Percentiles rank a stretch among this genome's conserved stretches.
Evolutionary conservation across 202 grass and related monocot genomes (phyloP).

Genomic region (Schoenoplectus tabernaemontani): DNA sequence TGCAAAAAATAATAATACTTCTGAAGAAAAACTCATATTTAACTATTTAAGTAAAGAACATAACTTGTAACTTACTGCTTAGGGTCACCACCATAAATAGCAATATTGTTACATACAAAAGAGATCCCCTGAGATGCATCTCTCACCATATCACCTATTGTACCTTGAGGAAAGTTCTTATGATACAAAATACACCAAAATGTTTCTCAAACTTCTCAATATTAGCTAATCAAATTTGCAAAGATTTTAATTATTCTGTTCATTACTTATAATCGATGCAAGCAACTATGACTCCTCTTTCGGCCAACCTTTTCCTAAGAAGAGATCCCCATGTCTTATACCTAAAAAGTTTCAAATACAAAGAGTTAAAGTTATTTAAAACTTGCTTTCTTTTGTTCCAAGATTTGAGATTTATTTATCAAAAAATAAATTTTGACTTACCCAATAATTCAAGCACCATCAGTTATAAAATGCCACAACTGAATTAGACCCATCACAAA

Average conservation of each 20-base stretch:
- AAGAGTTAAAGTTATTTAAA: no score
- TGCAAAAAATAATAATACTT: conserved; percentile 1
- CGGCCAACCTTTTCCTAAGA: conserved; percentile 74
- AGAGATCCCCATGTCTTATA: conserved; percentile 99
- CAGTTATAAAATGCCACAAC: conserved; percentile 96
- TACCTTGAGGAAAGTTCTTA: conserved; percentile 98
- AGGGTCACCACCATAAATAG: conserved; percentile 82
- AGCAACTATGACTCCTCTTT: conserved; percentile 96
- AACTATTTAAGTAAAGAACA: not conserved
- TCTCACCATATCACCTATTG: conserved; percentile 85
- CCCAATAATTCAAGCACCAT: conserved; percentile 99
- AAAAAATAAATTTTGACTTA: conserved; percentile 40
- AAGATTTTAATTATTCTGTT: not conserved
- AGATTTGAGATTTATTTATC: not conserved
- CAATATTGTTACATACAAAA: conserved; percentile 82
- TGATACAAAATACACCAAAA: conserved; percentile 17
- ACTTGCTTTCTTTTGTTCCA: not conserved
- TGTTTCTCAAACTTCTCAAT: not conserved
- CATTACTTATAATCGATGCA: conserved; percentile 94
- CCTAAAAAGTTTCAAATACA: conserved; percentile 31
- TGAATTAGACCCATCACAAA: conserved; percentile 43
- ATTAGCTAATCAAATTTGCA: not conserved
- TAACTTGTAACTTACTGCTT: conserved; percentile 47
- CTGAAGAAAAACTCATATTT: conserved; percentile 7
- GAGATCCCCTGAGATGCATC: conserved; percentile 95